These are phyloP conservation scores for Globisporangium spiculum DNA, from an alignment of 352 stramenopile species.

Conservation along the genomic window DNA sequence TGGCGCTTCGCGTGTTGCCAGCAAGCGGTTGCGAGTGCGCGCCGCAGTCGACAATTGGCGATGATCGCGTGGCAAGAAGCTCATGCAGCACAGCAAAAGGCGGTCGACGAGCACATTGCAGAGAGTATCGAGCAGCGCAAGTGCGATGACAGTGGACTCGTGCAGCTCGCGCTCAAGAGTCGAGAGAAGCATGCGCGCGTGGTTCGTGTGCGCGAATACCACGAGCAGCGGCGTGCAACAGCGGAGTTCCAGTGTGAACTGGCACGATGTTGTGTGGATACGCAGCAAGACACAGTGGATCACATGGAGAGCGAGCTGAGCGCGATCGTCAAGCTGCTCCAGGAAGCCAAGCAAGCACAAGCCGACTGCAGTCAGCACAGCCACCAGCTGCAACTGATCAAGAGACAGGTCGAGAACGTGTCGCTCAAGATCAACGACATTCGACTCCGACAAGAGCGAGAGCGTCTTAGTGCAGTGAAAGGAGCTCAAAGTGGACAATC, in stretches of 20 bases:
- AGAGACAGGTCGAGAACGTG: slow-evolving; percentile 53
- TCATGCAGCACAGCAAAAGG: slow-evolving; percentile 27
- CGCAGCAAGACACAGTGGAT: slow-evolving; percentile 36
- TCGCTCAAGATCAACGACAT: slow-evolving; percentile 46
- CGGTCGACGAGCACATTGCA: slow-evolving; percentile 25
- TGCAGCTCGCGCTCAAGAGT: slow-evolving; percentile 18
- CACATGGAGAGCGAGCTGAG: slow-evolving; percentile 38
- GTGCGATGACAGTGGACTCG: slow-evolving; percentile 17
- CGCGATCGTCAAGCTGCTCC: slow-evolving; percentile 27
- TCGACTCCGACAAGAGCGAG: slow-evolving; percentile 11
- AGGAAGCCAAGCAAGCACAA: slow-evolving; percentile 38
- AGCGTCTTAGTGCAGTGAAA: slow-evolving; percentile 3
- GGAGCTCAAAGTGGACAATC: background rate
- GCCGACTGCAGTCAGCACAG: slow-evolving; percentile 26
- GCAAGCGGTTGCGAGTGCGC: slow-evolving; percentile 18
- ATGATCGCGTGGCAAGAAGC: slow-evolving; percentile 19
- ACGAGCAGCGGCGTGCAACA: slow-evolving; percentile 19
- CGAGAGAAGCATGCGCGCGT: slow-evolving; percentile 24
- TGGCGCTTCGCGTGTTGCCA: slow-evolving; percentile 24
- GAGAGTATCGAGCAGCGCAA: slow-evolving; percentile 18
- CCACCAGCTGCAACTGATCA: slow-evolving; percentile 34
- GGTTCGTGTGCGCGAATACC: slow-evolving; percentile 20
- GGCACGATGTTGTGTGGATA: slow-evolving; percentile 30
- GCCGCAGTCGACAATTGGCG: slow-evolving; percentile 10
- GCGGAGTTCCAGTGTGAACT: slow-evolving; percentile 31